Conservation (phyloP, 176 grass and related monocot genomes). For the Ensete glaucum region DNA sequence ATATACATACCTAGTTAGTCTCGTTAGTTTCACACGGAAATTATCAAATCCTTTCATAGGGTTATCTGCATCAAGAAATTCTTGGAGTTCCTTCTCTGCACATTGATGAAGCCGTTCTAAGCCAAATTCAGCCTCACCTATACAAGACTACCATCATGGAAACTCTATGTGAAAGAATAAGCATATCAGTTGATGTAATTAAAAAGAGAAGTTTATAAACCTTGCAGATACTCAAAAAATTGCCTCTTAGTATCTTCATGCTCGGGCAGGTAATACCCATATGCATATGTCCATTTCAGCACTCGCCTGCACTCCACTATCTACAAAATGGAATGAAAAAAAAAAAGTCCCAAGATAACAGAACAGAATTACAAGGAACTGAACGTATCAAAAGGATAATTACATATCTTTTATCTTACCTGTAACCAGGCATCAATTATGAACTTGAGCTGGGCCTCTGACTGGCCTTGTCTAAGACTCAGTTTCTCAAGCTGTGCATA, state of each 20-base stretch:
- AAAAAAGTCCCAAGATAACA: no score
- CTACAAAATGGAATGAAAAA: conserved; percentile 26
- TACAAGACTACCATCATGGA: conserved; percentile 12
- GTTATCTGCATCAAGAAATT: conserved; percentile 74
- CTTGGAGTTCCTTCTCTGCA: conserved; percentile 97
- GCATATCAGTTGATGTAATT: conserved; percentile 1
- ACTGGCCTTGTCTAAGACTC: conserved; percentile 83
- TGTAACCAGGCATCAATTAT: conserved; percentile 98
- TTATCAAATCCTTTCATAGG: conserved; percentile 89
- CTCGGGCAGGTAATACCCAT: conserved; percentile 95
- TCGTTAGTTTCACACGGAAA: conserved; percentile 93
- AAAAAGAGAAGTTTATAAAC: conserved; percentile 31
- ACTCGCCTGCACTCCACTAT: conserved; percentile 98
- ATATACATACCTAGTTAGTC: conserved; percentile 66
- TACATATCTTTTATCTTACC: conserved; percentile 21
- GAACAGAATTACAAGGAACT: no score
- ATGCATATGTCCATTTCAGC: conserved; percentile 98
- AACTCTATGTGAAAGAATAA: conserved; percentile 1
- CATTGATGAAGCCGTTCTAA: conserved; percentile 97
- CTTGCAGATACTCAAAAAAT: conserved; percentile 99
- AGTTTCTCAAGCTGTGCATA: conserved; percentile 80
- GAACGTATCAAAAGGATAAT: neutral
- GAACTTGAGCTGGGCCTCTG: conserved; percentile 97
- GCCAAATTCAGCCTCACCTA: conserved; percentile 95
- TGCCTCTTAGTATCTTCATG: conserved; percentile 83